Base-by-base conservation (phyloP, 2,329 filamentous ascomycete species). In the Colletotrichum navitas region DNA sequence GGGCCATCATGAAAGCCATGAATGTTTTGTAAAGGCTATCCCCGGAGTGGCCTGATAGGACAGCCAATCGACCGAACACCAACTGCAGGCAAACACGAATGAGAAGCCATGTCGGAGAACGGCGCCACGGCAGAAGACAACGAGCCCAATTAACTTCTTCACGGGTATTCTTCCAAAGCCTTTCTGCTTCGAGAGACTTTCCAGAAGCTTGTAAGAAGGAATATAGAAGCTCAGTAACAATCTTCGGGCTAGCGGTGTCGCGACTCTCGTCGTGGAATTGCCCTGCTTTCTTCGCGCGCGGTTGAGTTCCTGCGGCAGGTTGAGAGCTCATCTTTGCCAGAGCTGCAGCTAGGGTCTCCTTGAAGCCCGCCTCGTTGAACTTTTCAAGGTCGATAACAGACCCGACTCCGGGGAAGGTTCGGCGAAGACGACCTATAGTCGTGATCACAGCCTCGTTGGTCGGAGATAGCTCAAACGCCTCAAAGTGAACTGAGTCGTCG, bases 31-130 rank as follows among this genome's bases (percentile, higher is more conserved):
- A 90, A 0, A 78, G 64, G 2, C 24, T 32, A 4, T 34, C 2
- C 18, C 60, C 51, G 36, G 65, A 49, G n/a, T 77, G 55, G n/a
- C 78, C 68, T 14, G 73, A 49, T 2, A 34, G 29, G 3, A 5
- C 4, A 11, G 41, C 47, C 34, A 47, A 24, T 5, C 45, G 45
- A n/a, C 32, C 14, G 14, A 43, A 60, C 6, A 56, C 10, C 2
- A 82, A 73, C 63, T 90, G 87, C 2, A 89, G 71, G 0, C 81
- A 76, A 0, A 89, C 86, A 0, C 88, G 85, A 3, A 90, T 66
- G 0, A 90, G 78, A 0, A 91, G 79, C 88, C 88, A 91, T 0
- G 86, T 69, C 0, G 88, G 80, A 16, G 87, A 89, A 55, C 85
- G 78, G 14, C 83, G 79, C 88, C 88, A 90, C 0, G 85, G 85